phyloP scores from a whole-genome alignment of 495 filamentous ascomycete species.

The Tuber microsphaerosporum region DNA sequence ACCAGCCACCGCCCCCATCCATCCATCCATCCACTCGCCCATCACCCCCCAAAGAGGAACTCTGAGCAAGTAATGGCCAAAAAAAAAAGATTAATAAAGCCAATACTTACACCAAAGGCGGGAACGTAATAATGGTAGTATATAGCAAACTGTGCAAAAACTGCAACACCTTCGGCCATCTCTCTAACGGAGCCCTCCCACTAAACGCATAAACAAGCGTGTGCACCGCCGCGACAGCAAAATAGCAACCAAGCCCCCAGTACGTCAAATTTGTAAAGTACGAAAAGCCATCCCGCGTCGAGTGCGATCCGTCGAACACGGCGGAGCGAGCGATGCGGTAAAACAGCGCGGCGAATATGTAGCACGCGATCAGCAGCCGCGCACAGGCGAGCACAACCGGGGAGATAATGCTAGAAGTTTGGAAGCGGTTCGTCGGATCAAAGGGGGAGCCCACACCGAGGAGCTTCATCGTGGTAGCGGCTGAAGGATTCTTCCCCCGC shows the following conservation, averaged over 20 bases:
- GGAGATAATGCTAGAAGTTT: slow-evolving; percentile 70
- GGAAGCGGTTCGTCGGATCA: slow-evolving; percentile 59
- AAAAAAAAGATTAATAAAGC: slow-evolving; percentile 17
- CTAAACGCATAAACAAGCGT: slow-evolving; percentile 57
- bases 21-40: not conserved
- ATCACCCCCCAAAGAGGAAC: not conserved
- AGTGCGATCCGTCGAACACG: slow-evolving; percentile 39
- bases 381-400: slow-evolving; percentile 54
- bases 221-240: slow-evolving; percentile 56
- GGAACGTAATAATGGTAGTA: slow-evolving; percentile 59
- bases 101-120: slow-evolving; percentile 53
- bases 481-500: not conserved
- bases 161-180: slow-evolving; percentile 58
- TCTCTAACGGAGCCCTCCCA: slow-evolving; percentile 51
- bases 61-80: slow-evolving; percentile 42
- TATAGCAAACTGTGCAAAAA: slow-evolving; percentile 60
- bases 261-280: slow-evolving; percentile 76
- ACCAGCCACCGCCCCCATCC: not conserved
- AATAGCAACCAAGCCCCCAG: slow-evolving; percentile 77
- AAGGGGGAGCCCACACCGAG: slow-evolving; percentile 38
- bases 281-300: slow-evolving; percentile 54
- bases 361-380: slow-evolving; percentile 59
- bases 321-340: slow-evolving; percentile 55
- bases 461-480: slow-evolving; percentile 7
- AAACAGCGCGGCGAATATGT: slow-evolving; percentile 64